phyloP scores from a whole-genome alignment of 176 grass and related monocot species.

The Leersia perrieri region DNA sequence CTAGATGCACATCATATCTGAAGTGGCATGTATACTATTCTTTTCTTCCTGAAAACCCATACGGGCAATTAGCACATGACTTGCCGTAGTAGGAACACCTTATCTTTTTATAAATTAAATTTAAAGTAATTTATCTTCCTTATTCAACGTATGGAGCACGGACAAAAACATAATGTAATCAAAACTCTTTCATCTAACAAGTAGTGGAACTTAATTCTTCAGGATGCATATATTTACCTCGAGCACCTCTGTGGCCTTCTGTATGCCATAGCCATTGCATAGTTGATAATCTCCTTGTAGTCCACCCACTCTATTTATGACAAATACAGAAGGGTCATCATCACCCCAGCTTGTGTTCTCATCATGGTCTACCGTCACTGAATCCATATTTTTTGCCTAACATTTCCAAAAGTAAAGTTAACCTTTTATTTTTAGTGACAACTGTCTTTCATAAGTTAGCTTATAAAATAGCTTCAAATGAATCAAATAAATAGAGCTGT shows the following conservation, averaged over 20 bases:
- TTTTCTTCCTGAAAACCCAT: neutral
- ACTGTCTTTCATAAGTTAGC: neutral
- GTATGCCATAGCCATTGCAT: constrained; percentile 34
- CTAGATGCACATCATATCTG: neutral
- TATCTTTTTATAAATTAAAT: neutral
- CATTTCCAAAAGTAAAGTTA: neutral
- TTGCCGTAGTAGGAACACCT: neutral
- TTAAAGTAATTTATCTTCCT: neutral
- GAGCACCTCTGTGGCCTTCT: constrained; percentile 7
- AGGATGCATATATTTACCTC: constrained; percentile 18
- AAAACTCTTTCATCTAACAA: neutral
- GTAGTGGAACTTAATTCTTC: neutral
- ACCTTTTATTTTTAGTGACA: neutral
- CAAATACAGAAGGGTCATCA: constrained; percentile 36
- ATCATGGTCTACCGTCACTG: constrained; percentile 1
- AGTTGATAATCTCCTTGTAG: constrained; percentile 41
- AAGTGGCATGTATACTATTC: neutral
- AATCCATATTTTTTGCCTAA: neutral
- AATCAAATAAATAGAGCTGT: too few relatives aligned
- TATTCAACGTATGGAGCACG: too few relatives aligned
- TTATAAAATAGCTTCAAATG: too few relatives aligned
- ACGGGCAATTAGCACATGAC: neutral
- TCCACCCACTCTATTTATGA: neutral
- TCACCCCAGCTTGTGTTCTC: constrained; percentile 26
- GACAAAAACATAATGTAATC: too few relatives aligned